phyloP scores from a whole-genome alignment of 2,329 filamentous ascomycete species.

The Aspergillus sp. region DNA sequence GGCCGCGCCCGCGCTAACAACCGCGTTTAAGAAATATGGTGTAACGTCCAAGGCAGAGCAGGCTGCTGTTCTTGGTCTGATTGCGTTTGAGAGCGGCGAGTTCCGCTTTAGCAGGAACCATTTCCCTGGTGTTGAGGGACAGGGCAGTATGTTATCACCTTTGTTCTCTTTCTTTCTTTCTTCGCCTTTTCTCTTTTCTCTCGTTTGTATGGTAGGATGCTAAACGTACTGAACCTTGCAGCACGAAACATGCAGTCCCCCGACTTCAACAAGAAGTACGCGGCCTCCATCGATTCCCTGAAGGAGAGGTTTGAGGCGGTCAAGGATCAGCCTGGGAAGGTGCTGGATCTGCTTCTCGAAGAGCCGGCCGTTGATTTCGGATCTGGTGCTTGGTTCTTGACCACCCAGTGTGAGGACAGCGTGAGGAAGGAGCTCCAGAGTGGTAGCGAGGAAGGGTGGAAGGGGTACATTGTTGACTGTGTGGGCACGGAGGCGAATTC shows the following conservation, averaged over 20 bases:
- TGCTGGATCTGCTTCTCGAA: slow-evolving; percentile 53
- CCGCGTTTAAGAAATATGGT: slow-evolving; percentile 58
- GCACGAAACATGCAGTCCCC: slow-evolving; percentile 65
- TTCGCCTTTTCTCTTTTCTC: not conserved
- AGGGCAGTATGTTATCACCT: slow-evolving; percentile 15
- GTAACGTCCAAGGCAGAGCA: slow-evolving; percentile 59
- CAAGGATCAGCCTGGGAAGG: slow-evolving; percentile 39
- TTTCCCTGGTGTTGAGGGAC: slow-evolving; percentile 13
- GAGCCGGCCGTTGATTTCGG: slow-evolving; percentile 56
- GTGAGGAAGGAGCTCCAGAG: slow-evolving; percentile 46
- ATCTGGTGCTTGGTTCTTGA: slow-evolving; percentile 62
- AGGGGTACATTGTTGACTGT: slow-evolving; percentile 55
- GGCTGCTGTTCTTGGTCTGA: slow-evolving; percentile 68
- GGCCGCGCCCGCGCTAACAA: slow-evolving; percentile 58
- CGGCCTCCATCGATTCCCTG: slow-evolving; percentile 42
- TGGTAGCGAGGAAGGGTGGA: slow-evolving; percentile 53
- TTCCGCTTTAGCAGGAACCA: slow-evolving; percentile 62
- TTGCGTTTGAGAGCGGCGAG: slow-evolving; percentile 68
- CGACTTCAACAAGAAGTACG: slow-evolving; percentile 57
- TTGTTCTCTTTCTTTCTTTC: not conserved
- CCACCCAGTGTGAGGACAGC: slow-evolving; percentile 51
- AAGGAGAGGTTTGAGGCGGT: slow-evolving; percentile 30
- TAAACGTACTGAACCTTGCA: slow-evolving; percentile 11
- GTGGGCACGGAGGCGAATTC: slow-evolving; percentile 51
- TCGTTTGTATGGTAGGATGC: not conserved